Percentiles rank a stretch among this genome's conserved stretches.
Conservation (phyloP, 805 yeast species). For the Saccharomyces kudriavzevii region DNA sequence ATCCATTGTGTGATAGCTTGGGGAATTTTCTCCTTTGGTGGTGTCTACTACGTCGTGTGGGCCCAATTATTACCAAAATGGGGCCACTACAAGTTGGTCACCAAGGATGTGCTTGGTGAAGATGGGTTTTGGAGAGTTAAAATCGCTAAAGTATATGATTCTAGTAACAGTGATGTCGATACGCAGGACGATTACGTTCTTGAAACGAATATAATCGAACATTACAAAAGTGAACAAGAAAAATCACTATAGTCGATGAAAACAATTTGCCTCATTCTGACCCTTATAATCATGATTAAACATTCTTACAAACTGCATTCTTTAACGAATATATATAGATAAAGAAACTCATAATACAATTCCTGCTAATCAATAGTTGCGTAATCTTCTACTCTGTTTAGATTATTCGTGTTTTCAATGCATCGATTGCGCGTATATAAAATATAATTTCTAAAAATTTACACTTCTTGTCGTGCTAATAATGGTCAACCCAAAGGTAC, state of each 20-base stretch:
- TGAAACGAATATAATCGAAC: not conserved
- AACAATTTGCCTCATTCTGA: not conserved
- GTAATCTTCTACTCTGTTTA: not conserved
- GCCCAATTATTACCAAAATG: constrained; percentile 46
- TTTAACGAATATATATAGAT: not conserved
- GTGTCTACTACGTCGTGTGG: constrained; percentile 61
- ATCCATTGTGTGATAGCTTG: constrained; percentile 76
- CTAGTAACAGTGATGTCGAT: not conserved
- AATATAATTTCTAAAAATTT: not conserved
- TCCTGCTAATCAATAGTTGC: not conserved
- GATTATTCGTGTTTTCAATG: too few species aligned
- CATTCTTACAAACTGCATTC: not conserved
- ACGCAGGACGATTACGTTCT: not conserved
- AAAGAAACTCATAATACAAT: not conserved
- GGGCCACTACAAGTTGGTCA: constrained; percentile 45
- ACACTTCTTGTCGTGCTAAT: not conserved
- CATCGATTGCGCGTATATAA: not conserved
- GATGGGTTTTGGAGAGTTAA: constrained; percentile 70
- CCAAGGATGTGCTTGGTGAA: constrained; percentile 48
- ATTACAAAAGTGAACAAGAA: not conserved
- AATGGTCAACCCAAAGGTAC: not conserved
- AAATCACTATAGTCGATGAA: not conserved
- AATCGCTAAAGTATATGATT: constrained; percentile 29
- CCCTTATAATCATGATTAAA: not conserved
- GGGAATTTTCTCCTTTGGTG: constrained; percentile 63